Evolutionary conservation across 371 early-diverging fungal species (phyloP).

Genomic region (Mucor racemosus): DNA sequence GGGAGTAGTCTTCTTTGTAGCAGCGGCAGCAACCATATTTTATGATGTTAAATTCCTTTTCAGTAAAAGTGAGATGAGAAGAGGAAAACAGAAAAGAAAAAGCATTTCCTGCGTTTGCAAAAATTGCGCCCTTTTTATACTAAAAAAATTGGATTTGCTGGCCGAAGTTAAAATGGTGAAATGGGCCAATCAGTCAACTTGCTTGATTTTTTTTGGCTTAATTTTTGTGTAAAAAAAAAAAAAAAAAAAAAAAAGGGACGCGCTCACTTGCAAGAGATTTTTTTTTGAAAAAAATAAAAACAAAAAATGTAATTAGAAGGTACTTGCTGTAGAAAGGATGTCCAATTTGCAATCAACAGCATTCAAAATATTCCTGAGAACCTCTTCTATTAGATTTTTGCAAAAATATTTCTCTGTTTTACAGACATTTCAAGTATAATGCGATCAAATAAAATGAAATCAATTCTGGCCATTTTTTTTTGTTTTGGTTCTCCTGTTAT

Average conservation of each 20-base stretch:
- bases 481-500: background rate
- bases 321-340: background rate
- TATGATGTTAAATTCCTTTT: constrained; percentile 12
- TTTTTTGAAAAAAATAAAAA: background rate
- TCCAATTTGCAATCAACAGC: background rate
- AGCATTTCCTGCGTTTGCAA: background rate
- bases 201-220: constrained; percentile 24
- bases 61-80: constrained; percentile 4
- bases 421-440: background rate
- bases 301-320: constrained; percentile 1
- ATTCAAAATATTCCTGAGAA: background rate
- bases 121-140: constrained; percentile 18
- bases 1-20: constrained; percentile 35
- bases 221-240: constrained; percentile 13
- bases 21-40: constrained; percentile 27
- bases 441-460: background rate
- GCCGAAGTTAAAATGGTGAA: constrained; percentile 8
- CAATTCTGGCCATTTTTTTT: background rate
- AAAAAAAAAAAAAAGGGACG: constrained; percentile 18
- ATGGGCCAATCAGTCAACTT: constrained; percentile 22
- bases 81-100: constrained; percentile 14
- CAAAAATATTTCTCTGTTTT: background rate
- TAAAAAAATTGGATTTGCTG: background rate
- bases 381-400: background rate
- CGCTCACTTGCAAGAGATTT: constrained; percentile 4